These are phyloP conservation scores for Triticum turgidum DNA, from an alignment of 176 grass and related monocot species.

Conservation along the genomic window DNA sequence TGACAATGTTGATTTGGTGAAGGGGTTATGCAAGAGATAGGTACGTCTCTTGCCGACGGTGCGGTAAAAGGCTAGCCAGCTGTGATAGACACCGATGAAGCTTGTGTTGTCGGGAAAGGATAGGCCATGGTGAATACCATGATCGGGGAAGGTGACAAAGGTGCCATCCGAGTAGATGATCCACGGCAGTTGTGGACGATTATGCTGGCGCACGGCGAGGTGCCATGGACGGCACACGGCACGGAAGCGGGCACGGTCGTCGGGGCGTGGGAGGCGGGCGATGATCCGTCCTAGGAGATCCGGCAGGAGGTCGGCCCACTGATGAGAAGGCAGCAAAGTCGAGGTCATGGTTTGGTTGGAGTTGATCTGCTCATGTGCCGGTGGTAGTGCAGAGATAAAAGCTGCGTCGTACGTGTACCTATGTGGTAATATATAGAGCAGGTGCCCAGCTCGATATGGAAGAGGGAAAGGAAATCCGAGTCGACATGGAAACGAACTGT, in stretches of 20 bases:
- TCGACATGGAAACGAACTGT: no score
- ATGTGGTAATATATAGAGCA: no score
- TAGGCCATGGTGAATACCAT: neutral
- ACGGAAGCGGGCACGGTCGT: neutral
- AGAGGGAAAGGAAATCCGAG: no score
- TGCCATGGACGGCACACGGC: neutral
- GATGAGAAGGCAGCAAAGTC: neutral
- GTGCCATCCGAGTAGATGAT: neutral
- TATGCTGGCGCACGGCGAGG: neutral
- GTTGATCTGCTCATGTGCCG: no score
- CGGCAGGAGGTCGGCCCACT: neutral
- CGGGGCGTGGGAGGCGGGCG: neutral
- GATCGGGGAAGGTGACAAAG: neutral
- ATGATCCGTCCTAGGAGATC: conserved; percentile 9
- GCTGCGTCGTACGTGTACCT: no score
- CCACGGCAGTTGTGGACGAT: neutral
- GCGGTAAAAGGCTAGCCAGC: neutral
- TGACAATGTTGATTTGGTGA: neutral
- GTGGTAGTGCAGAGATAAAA: no score
- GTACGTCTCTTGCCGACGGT: neutral
- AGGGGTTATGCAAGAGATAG: neutral
- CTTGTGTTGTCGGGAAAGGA: neutral
- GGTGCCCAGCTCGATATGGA: no score
- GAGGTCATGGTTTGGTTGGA: no score
- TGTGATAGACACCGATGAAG: neutral